Evolutionary conservation across 2,329 filamentous ascomycete species (phyloP).

Genomic region (Fusarium oligoseptatum): DNA sequence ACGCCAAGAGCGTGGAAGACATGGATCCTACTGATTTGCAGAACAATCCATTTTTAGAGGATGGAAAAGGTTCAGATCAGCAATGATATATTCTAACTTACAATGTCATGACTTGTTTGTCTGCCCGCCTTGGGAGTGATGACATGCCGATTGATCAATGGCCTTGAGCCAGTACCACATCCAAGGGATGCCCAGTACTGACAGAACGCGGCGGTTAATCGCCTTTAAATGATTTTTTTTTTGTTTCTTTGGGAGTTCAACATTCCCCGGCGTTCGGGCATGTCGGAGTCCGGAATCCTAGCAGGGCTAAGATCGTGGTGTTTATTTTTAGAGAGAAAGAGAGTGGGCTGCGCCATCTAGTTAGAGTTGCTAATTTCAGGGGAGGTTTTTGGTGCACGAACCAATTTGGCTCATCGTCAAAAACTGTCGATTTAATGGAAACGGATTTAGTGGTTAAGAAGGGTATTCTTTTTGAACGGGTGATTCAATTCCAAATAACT

Average conservation of each 20-base stretch:
- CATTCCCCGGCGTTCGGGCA: background rate
- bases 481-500: too few relatives aligned
- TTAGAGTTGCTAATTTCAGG: background rate
- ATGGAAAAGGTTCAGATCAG: background rate
- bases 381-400: background rate
- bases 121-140: background rate
- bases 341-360: background rate
- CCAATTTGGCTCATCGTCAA: background rate
- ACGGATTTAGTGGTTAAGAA: too few relatives aligned
- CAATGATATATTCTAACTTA: background rate
- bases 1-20: background rate
- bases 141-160: background rate
- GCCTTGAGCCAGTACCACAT: background rate
- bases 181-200: background rate
- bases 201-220: background rate
- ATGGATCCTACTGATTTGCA: background rate
- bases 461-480: too few relatives aligned
- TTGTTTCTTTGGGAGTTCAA: background rate
- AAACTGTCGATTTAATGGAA: background rate
- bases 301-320: background rate
- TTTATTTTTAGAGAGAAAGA: slow-evolving; percentile 1
- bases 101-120: background rate
- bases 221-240: background rate
- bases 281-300: background rate
- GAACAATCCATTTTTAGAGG: background rate